Base-by-base conservation (phyloP, 768 basidiomycete species). In the Mycena leptocephala region DNA sequence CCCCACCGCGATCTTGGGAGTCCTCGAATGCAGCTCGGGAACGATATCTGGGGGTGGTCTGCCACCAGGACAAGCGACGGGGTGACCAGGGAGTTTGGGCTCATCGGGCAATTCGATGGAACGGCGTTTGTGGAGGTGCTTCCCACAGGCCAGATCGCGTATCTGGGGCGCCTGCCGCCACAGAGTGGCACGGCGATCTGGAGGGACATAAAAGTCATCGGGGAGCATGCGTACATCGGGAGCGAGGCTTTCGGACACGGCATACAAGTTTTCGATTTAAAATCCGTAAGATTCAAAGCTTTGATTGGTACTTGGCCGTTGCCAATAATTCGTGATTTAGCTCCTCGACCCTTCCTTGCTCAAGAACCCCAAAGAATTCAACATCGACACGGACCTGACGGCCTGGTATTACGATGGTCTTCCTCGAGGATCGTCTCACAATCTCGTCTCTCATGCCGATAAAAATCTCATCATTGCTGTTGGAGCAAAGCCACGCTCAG, bases 261-360 rank as follows among this genome's bases (percentile, higher is more conserved):
- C 20, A 79, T 83, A 41, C 83, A 84, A 48, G 80, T 83, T 24
- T 84, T 84, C 74, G 83, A 84, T 69, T 68, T 83, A n/a, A n/a
- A n/a, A n/a, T n/a, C n/a, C n/a, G n/a, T n/a, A n/a, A n/a, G n/a
- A 14, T 70, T 75, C 55, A 83, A 83, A 72, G 76, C 2, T n/a
- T 5, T 10, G 28, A 11, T 11, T 16, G 3, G 28, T 22, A 24
- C 22, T 2, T 18, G 4, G 20, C 26, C 9, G n/a, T n/a, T 22
- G 33, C 22, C 63, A 2, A 55, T 22, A 22, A 24, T 33, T 28
- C n/a, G 2, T 28, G 9, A 59, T 30, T n/a, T 20, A 77, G 76
- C 77, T 82, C n/a, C 69, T 81, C 24, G 55, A 75, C 22, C 73
- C 72, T 30, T 76, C 66, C n/a, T 64, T 78, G 58, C 14, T 55